Base-by-base conservation (phyloP, 2,329 filamentous ascomycete species). In the Neonectria faginata region DNA sequence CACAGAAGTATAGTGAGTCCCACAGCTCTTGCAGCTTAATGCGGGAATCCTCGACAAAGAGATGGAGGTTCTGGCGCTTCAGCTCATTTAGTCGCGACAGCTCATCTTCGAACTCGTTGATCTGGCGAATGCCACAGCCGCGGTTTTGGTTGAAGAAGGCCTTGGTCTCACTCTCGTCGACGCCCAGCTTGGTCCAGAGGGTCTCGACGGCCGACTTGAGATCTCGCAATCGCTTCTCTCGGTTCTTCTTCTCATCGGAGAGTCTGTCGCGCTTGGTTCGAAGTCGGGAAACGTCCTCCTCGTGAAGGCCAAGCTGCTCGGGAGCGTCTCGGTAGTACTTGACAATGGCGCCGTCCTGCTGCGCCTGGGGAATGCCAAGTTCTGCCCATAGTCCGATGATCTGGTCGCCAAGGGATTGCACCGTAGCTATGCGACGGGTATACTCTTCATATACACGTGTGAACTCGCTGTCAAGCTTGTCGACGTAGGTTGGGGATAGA, bases 401-500 rank as follows among this genome's bases (percentile, higher is more conserved):
- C 66, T 96, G 89, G 73, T 97, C 92, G 44, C 89, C 90, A 3
- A 93, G 80, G 20, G 89, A 81, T 78, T 93, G 89, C 14, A 98
- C 94, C 0, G 88, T 88, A 31, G 87, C 86, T 48, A 97, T 85
- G 52, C 96, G 92, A 70, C 90, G 91, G 47, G 91, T 93, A 80
- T 98, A 99, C 81, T 99, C 97, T 75, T 98, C 94, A 79, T 98
- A 98, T 20, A 99, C 93, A 65, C 94, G 89, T 11, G 93, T 93
- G 76, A 98, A 99, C 79, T 99, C 96, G 58, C 87, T 85, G 77
- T 99, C 95, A 20, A 99, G 87, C 62, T 91, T 89, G 66, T 92
- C 88, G 57, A 97, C 92, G 75, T 98, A 99, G 5, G 91, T 86
- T 0, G 92, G 89, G 0, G 95, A 97, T n/a, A 99, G 88, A 74